Base-by-base conservation (phyloP, 1,284 basidiomycete genomes). In the Uromyces viciae-fabae region DNA sequence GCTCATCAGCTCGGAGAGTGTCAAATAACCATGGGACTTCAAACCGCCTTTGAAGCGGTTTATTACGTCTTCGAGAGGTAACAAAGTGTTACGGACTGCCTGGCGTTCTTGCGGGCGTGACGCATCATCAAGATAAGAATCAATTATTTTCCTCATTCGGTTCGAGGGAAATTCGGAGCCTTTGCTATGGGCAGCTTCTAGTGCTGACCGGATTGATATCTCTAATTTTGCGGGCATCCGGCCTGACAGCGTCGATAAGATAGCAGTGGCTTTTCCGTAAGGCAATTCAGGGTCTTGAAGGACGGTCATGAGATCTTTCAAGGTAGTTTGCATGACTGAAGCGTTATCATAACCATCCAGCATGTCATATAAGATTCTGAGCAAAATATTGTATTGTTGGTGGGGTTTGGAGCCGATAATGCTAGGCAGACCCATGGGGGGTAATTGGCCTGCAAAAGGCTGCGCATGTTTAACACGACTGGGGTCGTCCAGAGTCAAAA, bases 401-500 rank as follows among this genome's bases (percentile, higher is more conserved):
- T 98, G 92, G 52, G 94, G 90, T 88, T 96, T 98, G 88, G 90
- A 93, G 75, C 95, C 96, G 83, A 93, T 88, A 83, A 98, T 92
- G 84, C 91, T 91, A 66, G 95, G 94, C 49, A 91, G 88, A 80
- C 96, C 95, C 89, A 94, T 91, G 17, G 90, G 85, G 25, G 95
- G 94, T 38, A 99, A 90, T 76, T 95, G 92, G 74, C 95, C 95
- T 84, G 95, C 94, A 87, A 98, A 99, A 0, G 96, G 96, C 88
- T 95, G 98, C 82, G 97, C 97, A 84, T 98, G 96, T 87, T 94
- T 97, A 85, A 99, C 97, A 83, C 95, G 94, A 84, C 92, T 90
- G 49, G 97, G 97, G 86, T 99, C 96, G 86, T 99, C 97, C 81
- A 99, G 91, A 22, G 94, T 94, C 75, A 99, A 90, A 85, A 99